Base-by-base conservation (phyloP, 164 flowering plant species). In the Aristolochia fimbriata region DNA sequence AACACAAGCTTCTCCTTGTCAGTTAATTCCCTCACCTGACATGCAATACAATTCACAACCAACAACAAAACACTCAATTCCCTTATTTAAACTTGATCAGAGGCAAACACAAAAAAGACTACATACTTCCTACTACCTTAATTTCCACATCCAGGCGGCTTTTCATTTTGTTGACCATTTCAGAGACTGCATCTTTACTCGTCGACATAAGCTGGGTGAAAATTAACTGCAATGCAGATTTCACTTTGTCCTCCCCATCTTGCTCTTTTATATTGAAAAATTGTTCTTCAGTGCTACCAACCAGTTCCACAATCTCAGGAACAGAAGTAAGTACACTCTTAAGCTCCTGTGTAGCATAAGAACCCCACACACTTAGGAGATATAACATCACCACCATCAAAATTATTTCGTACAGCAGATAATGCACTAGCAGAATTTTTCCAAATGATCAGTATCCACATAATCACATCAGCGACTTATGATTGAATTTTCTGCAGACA, bases 201-300 rank as follows among this genome's bases (percentile, higher is more conserved):
- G 92, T 91, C 47, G 87, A 78, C 96, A 94, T 94, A 63, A 91
- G 81, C 47, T 77, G 68, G 43, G 89, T 82, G 69, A 88, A 88
- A 51, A 80, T 57, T 25, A 82, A 73, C 63, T 59, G 71, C 60
- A 94, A 47, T 58, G 74, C 60, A 22, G 78, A 65, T 74, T 83
- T 93, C 48, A 67, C 66, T 62, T 78, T 76, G 55, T 79, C 78
- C 61, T 76, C 77, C 46, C 71, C 87, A 57, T 82, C 81, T 51
- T 64, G 62, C 50, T 76, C 74, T 31, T 60, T 63, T n/a, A 75
- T 33, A 19, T 62, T 30, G 47, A 83, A 66, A 20, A 85, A 69
- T 70, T 64, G 72, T 49, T 80, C 73, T 48, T 75, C 81, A 47
- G 47, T 67, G 55, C 21, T 63, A 33, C 91, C 88, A 64, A 94